Evolutionary conservation across 495 filamentous ascomycete genomes (phyloP), one percentile per base, ranked within the genome.

Genomic region (Podospora conica): DNA sequence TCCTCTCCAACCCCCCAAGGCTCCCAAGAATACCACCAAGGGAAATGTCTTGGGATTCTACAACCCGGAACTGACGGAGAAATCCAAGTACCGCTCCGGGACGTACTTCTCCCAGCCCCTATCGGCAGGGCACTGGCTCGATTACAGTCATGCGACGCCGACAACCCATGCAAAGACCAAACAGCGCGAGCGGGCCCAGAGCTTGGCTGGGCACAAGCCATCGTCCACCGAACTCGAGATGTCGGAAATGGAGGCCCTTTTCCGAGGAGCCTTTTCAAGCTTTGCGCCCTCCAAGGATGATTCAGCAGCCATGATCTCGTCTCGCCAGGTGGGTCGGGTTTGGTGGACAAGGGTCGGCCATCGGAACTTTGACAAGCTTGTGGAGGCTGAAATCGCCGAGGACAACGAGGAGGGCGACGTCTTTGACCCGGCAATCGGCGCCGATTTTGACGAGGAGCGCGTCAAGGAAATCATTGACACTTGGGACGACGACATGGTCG

Each of bases 261-360:
- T 96, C 68, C 84, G 91, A 54, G 87, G 91, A 59, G 91, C 88
- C 7, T 96, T 93, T 74, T 96, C 92, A 0, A 90, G 89, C 65
- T 96, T 96, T 78, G 92, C 92, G 11, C 93, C 93, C 6, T 87
- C 84, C 60, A 87, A 86, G 64, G 93, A 97, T 71, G 91, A 95
- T 73, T 85, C 90, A 4, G 85, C 82, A 5, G 86, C 93, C 3
- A 81, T 96, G 63, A 77, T 93, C 9, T 86, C 93, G 40, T 84
- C 82, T 12, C 87, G 90, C 66, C 79, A 85, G 25, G 88, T 91
- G 63, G 86, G 89, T 63, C 79, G 86, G 54, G 79, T 96, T n/a
- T 97, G 93, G 93, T 97, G 93, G 93, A 85, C 87, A 64, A 86
- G 87, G 66, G 76, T 87, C 53, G 93, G 93, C 25, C 82, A 86